Evolutionary conservation across 2,329 filamentous ascomycete species (phyloP).

Genomic region (Botryosphaeria dothidea): DNA sequence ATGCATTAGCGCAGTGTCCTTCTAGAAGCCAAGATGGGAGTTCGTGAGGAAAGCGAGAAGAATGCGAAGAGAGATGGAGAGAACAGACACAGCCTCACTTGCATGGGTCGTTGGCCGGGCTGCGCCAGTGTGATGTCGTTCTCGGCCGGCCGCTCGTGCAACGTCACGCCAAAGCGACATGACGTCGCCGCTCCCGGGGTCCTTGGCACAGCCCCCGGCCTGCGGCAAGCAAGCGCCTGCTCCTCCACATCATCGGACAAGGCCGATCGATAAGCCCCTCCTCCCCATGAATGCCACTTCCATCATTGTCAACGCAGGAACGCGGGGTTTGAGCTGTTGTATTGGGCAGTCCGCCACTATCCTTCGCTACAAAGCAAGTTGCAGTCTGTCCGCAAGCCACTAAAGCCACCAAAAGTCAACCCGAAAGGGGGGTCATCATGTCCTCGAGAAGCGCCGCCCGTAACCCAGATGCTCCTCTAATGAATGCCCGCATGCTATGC

Average conservation of each 20-base stretch:
- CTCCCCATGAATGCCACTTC: not conserved
- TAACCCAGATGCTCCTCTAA: conserved; percentile 20
- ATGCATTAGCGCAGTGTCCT: not conserved
- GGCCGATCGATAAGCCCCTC: conserved; percentile 6
- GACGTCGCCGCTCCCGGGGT: not conserved
- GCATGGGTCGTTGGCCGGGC: not conserved
- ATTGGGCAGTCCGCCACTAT: not conserved
- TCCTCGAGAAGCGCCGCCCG: conserved; percentile 21
- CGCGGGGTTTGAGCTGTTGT: conserved; percentile 14
- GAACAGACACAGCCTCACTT: conserved; percentile 5
- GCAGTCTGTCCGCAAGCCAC: not conserved
- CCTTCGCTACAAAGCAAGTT: not conserved
- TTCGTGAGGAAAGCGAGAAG: not conserved
- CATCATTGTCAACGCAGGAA: not conserved
- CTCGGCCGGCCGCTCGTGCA: not conserved
- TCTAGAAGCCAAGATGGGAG: not conserved
- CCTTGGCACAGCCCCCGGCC: not conserved
- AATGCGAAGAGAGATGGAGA: not conserved
- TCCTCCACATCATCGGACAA: not conserved
- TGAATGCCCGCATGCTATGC: conserved; percentile 19
- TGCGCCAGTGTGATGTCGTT: not conserved
- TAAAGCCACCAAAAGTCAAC: not conserved
- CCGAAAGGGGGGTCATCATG: conserved; percentile 16
- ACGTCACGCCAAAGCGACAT: conserved; percentile 1
- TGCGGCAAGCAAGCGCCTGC: not conserved